phyloP scores from a whole-genome alignment of 768 basidiomycete species.

The Tulasnella sp. region DNA sequence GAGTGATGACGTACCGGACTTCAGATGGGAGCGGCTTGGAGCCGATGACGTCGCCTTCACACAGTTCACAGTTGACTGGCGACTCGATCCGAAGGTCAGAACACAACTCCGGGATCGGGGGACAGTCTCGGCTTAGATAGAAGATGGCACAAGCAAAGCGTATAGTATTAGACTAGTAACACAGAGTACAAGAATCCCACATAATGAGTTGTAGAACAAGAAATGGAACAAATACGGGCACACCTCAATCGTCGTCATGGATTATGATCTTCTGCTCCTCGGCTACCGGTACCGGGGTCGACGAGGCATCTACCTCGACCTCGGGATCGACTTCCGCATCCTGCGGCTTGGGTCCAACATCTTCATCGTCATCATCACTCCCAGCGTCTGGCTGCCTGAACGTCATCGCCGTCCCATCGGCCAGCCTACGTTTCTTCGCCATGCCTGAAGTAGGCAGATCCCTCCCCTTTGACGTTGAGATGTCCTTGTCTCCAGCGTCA shows the following conservation, averaged over 20 bases:
- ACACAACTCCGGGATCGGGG: no score
- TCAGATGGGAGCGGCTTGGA: no score
- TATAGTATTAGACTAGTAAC: background rate
- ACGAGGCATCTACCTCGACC: slow-evolving; percentile 10
- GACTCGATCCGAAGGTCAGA: no score
- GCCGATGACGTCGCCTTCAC: no score
- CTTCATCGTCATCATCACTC: slow-evolving; percentile 24
- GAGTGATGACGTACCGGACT: no score
- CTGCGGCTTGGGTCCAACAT: slow-evolving; percentile 6
- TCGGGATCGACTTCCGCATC: slow-evolving; percentile 9
- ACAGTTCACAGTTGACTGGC: no score
- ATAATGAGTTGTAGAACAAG: background rate
- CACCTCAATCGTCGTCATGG: slow-evolving; percentile 30
- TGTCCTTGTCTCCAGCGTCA: background rate
- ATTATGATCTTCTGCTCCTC: slow-evolving; percentile 28
- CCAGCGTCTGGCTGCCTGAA: slow-evolving; percentile 47
- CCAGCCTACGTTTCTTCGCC: slow-evolving; percentile 69
- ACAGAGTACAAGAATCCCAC: background rate
- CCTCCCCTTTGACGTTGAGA: background rate
- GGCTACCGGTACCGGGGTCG: slow-evolving; percentile 16
- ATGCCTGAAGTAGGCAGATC: slow-evolving; percentile 28
- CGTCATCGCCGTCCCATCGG: slow-evolving; percentile 63
- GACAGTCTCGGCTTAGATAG: background rate
- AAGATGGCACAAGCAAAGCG: background rate
- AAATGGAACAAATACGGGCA: background rate